Percentiles rank a stretch among this genome's conserved stretches.
phyloP scores from a whole-genome alignment of 129 eudicot genomes.

The Tanacetum coccineum region DNA sequence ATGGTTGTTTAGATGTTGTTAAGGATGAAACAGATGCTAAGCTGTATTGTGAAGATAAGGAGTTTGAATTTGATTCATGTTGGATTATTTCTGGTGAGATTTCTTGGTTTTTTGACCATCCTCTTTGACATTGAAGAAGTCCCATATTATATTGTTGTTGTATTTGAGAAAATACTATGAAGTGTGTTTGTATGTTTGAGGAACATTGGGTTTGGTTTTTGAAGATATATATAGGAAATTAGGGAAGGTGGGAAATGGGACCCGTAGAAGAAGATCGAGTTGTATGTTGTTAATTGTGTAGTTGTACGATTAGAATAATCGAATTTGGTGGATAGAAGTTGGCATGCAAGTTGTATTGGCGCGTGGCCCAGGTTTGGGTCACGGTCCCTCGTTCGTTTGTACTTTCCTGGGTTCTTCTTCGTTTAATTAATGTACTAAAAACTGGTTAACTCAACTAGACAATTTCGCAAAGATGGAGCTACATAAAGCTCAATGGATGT shows the following conservation, averaged over 20 bases:
- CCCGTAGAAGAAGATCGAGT: constrained; percentile 6
- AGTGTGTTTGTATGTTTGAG: constrained; percentile 16
- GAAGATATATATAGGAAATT: neutral
- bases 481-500: too few species aligned
- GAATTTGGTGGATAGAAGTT: constrained; percentile 17
- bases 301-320: constrained; percentile 6
- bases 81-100: constrained; percentile 17
- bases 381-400: neutral
- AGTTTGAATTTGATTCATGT: constrained; percentile 9
- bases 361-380: constrained; percentile 24
- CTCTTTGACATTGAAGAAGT: constrained; percentile 32
- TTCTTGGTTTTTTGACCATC: constrained; percentile 29
- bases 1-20: constrained; percentile 30
- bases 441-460: too few species aligned
- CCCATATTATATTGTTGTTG: constrained; percentile 35
- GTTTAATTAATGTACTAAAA: too few species aligned
- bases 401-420: constrained; percentile 10
- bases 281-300: constrained; percentile 1
- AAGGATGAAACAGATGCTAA: constrained; percentile 70
- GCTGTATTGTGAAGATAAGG: constrained; percentile 53
- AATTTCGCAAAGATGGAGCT: too few species aligned
- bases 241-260: constrained; percentile 17
- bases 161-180: neutral
- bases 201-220: neutral
- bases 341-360: constrained; percentile 29